Conservation (phyloP, 306 rosid species). For the Lathyrus aphaca region DNA sequence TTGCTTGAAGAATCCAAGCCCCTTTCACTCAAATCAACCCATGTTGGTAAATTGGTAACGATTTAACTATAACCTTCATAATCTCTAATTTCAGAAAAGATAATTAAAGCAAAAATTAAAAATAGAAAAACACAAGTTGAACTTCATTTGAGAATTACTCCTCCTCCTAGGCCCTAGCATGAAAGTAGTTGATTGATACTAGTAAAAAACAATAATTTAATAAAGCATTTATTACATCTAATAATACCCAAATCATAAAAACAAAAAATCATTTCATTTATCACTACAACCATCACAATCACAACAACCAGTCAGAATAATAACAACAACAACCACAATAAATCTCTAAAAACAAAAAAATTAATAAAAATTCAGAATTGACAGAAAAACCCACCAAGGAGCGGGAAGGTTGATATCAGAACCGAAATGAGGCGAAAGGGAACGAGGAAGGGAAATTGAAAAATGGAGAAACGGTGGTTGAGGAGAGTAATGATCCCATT, state of each 20-base stretch:
- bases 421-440: slow-evolving; percentile 44
- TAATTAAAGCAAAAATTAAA: background rate
- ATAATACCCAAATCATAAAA: background rate
- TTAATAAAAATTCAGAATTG: background rate
- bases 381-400: slow-evolving; percentile 60
- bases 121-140: background rate
- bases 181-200: slow-evolving; percentile 14
- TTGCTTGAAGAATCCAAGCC: background rate
- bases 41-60: background rate
- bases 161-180: background rate
- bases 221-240: slow-evolving; percentile 26
- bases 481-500: slow-evolving; percentile 68
- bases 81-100: background rate
- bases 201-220: slow-evolving; percentile 7
- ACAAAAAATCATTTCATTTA: background rate
- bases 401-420: slow-evolving; percentile 68
- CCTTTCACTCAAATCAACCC: background rate
- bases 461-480: slow-evolving; percentile 39
- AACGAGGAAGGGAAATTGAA: slow-evolving; percentile 41
- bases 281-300: background rate
- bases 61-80: background rate
- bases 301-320: too few relatives aligned
- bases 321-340: too few relatives aligned
- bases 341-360: background rate
- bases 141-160: slow-evolving; percentile 5